Conservation (phyloP, 106 monocot species). For the Ottelia alismoides region DNA sequence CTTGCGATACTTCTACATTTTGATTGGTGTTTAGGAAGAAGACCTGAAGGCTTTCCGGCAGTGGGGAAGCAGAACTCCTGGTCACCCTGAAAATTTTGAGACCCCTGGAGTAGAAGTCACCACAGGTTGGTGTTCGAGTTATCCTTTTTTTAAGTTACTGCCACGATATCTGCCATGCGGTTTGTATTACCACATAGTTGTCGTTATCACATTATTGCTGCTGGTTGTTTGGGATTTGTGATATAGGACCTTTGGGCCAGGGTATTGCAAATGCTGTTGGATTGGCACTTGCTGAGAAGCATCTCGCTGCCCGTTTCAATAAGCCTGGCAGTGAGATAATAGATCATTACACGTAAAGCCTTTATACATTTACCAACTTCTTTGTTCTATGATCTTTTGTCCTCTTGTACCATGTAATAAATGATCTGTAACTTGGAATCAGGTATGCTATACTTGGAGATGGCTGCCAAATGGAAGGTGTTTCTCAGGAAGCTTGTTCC, state of each 20-base stretch:
- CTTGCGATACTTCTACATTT: too few relatives aligned
- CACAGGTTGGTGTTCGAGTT: constrained; percentile 36
- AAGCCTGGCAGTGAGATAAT: constrained; percentile 65
- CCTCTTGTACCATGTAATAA: background rate
- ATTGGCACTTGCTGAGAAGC: constrained; percentile 75
- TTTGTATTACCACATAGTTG: background rate
- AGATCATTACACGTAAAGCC: constrained; percentile 73
- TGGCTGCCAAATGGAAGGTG: constrained; percentile 82
- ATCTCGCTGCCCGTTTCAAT: constrained; percentile 75
- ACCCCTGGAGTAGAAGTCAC: constrained; percentile 93
- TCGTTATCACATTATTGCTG: background rate
- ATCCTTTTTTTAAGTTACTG: background rate
- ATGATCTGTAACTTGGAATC: background rate
- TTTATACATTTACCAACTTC: background rate
- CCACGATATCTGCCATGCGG: background rate
- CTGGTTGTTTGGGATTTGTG: background rate
- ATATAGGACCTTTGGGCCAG: constrained; percentile 71
- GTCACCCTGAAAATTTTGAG: constrained; percentile 97
- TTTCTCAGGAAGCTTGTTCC: constrained; percentile 78
- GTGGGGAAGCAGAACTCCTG: constrained; percentile 92
- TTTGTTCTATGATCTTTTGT: background rate
- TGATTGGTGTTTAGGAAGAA: too few relatives aligned
- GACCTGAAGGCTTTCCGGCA: constrained; percentile 82
- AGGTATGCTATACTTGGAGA: constrained; percentile 72
- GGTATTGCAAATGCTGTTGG: constrained; percentile 87